These are phyloP conservation scores for Anthracocystis setariae DNA, from an alignment of 1,284 basidiomycete species.

Conservation along the genomic window DNA sequence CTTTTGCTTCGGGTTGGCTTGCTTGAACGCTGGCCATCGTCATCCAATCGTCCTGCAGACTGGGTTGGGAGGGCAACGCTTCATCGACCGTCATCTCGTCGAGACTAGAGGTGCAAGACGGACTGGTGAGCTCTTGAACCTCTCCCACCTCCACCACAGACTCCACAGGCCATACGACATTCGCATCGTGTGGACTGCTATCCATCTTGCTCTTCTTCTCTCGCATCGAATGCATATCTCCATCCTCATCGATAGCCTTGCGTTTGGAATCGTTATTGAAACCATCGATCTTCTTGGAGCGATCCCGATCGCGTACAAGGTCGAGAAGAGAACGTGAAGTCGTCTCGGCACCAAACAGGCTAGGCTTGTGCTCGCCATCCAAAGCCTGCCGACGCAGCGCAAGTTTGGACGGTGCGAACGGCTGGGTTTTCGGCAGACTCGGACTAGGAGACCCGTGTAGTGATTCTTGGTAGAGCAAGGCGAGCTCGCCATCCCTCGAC, in stretches of 20 bases:
- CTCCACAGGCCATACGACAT: neutral
- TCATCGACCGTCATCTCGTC: slow-evolving; percentile 1
- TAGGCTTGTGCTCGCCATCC: neutral
- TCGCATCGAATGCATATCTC: neutral
- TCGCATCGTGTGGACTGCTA: neutral
- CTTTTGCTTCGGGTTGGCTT: neutral
- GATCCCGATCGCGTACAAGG: slow-evolving; percentile 10
- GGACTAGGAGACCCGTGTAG: slow-evolving; percentile 4
- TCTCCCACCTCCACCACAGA: neutral
- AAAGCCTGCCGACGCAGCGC: slow-evolving; percentile 13
- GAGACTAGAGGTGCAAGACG: neutral
- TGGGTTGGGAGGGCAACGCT: neutral
- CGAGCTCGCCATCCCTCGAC: slow-evolving; percentile 7
- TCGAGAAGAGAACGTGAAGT: slow-evolving; percentile 31
- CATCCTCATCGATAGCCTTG: slow-evolving; percentile 12
- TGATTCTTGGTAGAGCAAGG: neutral
- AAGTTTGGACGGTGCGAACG: slow-evolving; percentile 35
- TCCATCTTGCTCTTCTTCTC: slow-evolving; percentile 9
- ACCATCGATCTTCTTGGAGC: neutral
- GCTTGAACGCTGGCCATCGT: slow-evolving; percentile 3
- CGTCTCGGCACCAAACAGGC: slow-evolving; percentile 29
- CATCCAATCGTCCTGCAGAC: too few relatives aligned
- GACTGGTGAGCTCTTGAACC: neutral
- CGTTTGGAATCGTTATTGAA: slow-evolving; percentile 15
- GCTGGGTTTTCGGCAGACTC: slow-evolving; percentile 19